Evolutionary conservation across 2,329 filamentous ascomycete genomes (phyloP), one percentile per base, ranked within the genome.

Genomic region (Monilinia fructicola): DNA sequence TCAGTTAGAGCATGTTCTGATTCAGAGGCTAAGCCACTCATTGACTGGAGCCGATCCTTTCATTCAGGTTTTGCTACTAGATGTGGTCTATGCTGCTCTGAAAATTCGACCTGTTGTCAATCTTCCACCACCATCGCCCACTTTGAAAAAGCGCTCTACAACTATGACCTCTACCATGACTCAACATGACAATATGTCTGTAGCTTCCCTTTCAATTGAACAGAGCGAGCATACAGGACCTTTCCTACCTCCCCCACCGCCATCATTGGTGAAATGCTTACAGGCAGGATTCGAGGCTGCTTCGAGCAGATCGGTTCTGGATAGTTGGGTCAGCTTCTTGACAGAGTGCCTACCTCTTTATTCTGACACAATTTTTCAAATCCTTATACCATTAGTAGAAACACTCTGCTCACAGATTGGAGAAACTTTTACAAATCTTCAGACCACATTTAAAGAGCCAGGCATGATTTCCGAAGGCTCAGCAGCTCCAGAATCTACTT

Each of bases 241-340:
- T 58, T 67, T 56, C 48, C 78, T 76, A 35, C 78, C 79, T 21
- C 85, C 88, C 4, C 90, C 91, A 26, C 87, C 90, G 3, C 80
- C 86, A 21, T 81, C 88, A 46, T 79, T 99, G n/a, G 84, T 95
- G n/a, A 89, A 91, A 69, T 96, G 92, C 74, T 82, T 99, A 16
- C 88, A 92, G 68, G 86, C 88, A 55, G 95, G 93, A 0, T 88
- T 99, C 60, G 87, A 90, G 65, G 91, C 92, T 4, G 76, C 84
- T 3, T 87, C 83, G 64, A 93, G 91, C 71, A 87, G 92, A 6
- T 82, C 87, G 11, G 89, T 96, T 7, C 81, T 99, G 46, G 93
- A 98, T 73, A 93, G 91, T 75, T 99, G 96, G 96, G 88, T 97
- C 12, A 83, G 86, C 40, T 93, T 99, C 71, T 82, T 99, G 10